Base-by-base conservation (phyloP, 176 grass and related monocot species). In the Ampelocalamus luodianensis region DNA sequence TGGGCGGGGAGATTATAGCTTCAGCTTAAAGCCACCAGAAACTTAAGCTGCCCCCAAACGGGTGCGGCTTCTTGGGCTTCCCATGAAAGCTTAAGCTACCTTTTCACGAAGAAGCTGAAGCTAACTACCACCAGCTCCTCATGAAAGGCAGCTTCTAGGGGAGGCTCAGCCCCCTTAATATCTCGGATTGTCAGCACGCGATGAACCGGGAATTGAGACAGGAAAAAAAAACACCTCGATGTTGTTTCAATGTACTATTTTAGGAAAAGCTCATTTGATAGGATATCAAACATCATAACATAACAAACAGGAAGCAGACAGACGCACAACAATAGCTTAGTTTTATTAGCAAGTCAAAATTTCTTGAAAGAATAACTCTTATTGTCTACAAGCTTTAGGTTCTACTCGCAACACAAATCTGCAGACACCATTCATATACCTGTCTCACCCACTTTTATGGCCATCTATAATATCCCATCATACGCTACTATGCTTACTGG, bases 311-410 rank as follows among this genome's bases (percentile, higher is more conserved):
- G 15, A 55, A 55, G 72, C 50, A 81, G 15, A 77, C 49, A 39
- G 78, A 39, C 14, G n/a, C 74, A 74, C 85, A 87, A 56, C 49
- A 66, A 82, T 51, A 68, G 40, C 74, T 60, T 61, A 62, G 85
- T 79, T 87, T 90, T 75, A 90, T 87, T 83, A 83, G 73, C 68
- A 65, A 90, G 85, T 83, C 85, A 90, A 90, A 90, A 90, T 87
- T 84, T 87, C 60, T 79, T 66, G 54, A 73, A 90, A 74, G 68
- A 90, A 85, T 29, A 77, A 66, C 44, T 87, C 74, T 87, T 83
- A 83, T 82, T 79, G 84, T 87, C 89, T 87, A 84, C 80, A 87
- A 51, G 80, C 74, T 83, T 72, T 73, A 79, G 59, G 80, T 90
- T 86, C 85, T 90, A 79, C 74, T 80, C 27, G 85, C 89, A 79